Conservation (phyloP, 208 protist species). For the Leishmania arabica region DNA sequence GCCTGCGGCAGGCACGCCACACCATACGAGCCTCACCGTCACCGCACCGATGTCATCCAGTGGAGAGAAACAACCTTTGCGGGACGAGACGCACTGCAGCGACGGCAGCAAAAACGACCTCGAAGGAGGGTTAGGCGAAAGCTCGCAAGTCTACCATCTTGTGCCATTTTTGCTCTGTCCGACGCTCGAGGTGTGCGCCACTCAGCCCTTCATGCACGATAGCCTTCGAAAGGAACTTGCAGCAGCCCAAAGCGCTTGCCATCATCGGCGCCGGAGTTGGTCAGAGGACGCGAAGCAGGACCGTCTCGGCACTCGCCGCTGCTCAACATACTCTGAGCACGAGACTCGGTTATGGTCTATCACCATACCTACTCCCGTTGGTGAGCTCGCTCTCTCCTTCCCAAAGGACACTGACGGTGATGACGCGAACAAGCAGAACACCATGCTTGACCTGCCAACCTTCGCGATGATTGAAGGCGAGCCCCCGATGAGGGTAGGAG, state of each 20-base stretch:
- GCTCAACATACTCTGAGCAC: not conserved
- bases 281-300: not conserved
- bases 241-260: not conserved
- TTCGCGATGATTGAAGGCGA: not conserved
- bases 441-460: not conserved
- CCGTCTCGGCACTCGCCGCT: not conserved
- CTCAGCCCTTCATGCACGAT: conserved; percentile 15
- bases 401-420: not conserved
- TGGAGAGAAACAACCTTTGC: not conserved
- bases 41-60: not conserved
- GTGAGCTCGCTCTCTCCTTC: not conserved
- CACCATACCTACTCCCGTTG: conserved; percentile 10
- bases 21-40: not conserved
- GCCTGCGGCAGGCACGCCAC: not conserved
- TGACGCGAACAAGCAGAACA: not conserved
- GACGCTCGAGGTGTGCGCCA: conserved; percentile 16
- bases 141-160: conserved; percentile 11
- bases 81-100: not conserved
- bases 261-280: not conserved
- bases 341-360: not conserved
- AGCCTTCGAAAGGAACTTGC: conserved; percentile 2
- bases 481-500: not conserved
- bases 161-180: conserved; percentile 64
- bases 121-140: not conserved
- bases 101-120: too few species aligned